Conservation (phyloP, 148 eudicot species). For the Mesembryanthemum crystallinum region DNA sequence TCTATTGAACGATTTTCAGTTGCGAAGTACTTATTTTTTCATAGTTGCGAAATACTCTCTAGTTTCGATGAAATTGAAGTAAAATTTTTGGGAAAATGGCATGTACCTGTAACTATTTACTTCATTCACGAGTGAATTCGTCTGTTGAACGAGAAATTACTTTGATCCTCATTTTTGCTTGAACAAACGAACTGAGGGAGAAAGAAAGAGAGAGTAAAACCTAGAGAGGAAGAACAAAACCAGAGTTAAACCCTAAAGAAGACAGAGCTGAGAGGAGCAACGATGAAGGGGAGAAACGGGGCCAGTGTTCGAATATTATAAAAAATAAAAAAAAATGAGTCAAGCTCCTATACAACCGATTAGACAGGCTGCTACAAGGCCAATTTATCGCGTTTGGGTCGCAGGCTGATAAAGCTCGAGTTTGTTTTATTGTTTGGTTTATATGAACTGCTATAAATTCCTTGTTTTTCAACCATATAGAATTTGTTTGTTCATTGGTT, state of each 20-base stretch:
- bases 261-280: not conserved
- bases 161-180: constrained; percentile 61
- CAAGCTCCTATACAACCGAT: too few relatives aligned
- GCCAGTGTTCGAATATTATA: not conserved
- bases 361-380: too few relatives aligned
- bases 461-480: too few relatives aligned
- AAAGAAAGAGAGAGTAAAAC: not conserved
- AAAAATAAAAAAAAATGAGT: too few relatives aligned
- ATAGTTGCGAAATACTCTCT: constrained; percentile 83
- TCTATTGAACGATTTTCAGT: too few relatives aligned
- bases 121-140: constrained; percentile 89
- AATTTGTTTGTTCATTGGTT: too few relatives aligned
- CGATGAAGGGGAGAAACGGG: not conserved
- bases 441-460: too few relatives aligned
- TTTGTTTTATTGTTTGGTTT: too few relatives aligned
- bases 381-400: too few relatives aligned
- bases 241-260: not conserved
- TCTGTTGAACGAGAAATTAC: constrained; percentile 76
- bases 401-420: too few relatives aligned
- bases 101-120: constrained; percentile 78
- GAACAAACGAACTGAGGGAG: too few relatives aligned
- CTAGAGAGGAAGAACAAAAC: not conserved
- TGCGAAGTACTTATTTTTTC: too few relatives aligned
- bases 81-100: not conserved
- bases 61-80: not conserved